Evolutionary conservation across 2,329 filamentous ascomycete species (phyloP).

Genomic region (Fusarium sp.): DNA sequence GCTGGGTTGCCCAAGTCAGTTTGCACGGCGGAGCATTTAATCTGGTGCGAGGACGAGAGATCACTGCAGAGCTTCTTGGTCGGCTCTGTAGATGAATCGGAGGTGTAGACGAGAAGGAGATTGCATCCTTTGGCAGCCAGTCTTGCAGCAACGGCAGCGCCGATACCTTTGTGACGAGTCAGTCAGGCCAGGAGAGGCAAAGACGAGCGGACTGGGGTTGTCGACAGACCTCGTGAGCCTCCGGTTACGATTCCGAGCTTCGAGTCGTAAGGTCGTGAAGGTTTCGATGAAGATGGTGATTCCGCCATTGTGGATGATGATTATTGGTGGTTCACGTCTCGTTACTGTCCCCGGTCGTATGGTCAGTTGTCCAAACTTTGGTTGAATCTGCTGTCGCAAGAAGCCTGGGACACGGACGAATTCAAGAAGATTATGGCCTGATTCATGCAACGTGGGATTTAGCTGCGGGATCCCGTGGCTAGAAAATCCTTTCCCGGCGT

Average conservation of each 20-base stretch:
- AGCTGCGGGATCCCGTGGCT: conserved; percentile 9
- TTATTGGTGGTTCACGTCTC: neutral
- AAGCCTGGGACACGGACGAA: neutral
- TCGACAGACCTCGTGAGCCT: conserved; percentile 52
- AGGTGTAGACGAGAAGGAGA: conserved; percentile 73
- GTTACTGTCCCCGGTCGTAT: neutral
- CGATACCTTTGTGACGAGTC: conserved; percentile 65
- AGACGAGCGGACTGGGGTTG: neutral
- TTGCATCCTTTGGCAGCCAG: conserved; percentile 74
- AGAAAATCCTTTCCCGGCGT: conserved; percentile 6
- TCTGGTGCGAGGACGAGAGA: conserved; percentile 62
- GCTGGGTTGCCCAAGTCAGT: conserved; percentile 50
- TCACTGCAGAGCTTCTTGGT: conserved; percentile 64
- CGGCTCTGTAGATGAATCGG: conserved; percentile 65
- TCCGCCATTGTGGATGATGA: conserved; percentile 39
- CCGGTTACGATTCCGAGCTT: conserved; percentile 56
- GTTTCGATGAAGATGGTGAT: conserved; percentile 13
- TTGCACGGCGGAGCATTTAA: conserved; percentile 49
- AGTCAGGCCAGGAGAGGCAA: neutral
- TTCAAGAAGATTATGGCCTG: conserved; percentile 10
- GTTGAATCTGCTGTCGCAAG: neutral
- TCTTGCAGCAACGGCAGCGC: conserved; percentile 70
- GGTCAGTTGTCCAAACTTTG: conserved; percentile 6
- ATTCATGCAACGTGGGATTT: conserved; percentile 13
- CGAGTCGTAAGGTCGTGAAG: conserved; percentile 48